Conservation (phyloP, 257 asterid species). For the Capsicum rhomboideum region DNA sequence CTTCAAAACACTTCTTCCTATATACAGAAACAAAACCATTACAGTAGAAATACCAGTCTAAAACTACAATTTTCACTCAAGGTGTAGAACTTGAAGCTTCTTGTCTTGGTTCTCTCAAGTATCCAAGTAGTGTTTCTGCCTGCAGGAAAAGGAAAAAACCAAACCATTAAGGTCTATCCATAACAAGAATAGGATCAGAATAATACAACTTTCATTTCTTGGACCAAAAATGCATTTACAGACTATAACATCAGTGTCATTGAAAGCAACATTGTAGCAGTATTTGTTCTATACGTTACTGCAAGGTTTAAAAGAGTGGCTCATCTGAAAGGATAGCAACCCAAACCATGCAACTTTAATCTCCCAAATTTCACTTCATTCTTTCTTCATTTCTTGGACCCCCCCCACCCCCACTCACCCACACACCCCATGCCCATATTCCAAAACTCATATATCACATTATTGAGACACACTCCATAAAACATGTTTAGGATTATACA, state of each 20-base stretch:
- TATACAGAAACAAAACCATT: constrained; percentile 39
- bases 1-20: constrained; percentile 24
- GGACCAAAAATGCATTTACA: not conserved
- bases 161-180: not conserved
- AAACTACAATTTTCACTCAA: constrained; percentile 11
- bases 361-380: not conserved
- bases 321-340: not conserved
- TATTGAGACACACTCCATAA: not conserved
- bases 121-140: constrained; percentile 91
- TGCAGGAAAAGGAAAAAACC: constrained; percentile 23
- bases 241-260: not conserved
- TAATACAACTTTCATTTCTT: constrained; percentile 5
- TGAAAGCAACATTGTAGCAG: constrained; percentile 22
- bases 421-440: not conserved
- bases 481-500: not conserved
- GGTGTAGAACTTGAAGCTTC: constrained; percentile 77
- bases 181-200: constrained; percentile 1
- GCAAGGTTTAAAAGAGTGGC: not conserved
- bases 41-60: constrained; percentile 20
- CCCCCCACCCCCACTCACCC: not conserved
- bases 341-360: not conserved
- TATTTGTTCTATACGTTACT: not conserved
- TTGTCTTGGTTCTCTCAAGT: constrained; percentile 89
- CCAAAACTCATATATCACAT: not conserved
- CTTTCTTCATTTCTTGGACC: not conserved